Evolutionary conservation across 169 alveolate genomes (phyloP).

Genomic region (Plasmodium vivax): DNA sequence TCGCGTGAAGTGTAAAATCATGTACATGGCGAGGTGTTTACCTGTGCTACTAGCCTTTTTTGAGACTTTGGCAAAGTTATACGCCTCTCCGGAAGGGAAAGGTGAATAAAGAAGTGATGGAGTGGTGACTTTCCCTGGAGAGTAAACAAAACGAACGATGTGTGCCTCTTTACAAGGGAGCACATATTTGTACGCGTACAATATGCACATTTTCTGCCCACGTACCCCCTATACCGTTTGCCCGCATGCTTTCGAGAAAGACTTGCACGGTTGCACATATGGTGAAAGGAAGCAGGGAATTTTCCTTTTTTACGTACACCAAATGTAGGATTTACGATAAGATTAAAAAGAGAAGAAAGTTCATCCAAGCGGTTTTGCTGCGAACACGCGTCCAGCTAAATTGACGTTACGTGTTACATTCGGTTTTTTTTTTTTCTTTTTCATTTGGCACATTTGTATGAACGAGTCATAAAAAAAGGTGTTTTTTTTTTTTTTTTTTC

Average conservation of each 20-base stretch:
- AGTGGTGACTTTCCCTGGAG: neutral
- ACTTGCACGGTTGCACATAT: slow-evolving; percentile 51
- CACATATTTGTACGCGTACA: neutral
- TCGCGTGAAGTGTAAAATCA: neutral
- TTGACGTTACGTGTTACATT: neutral
- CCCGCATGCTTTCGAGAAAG: neutral
- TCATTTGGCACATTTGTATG: too few species aligned
- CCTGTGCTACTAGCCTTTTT: neutral
- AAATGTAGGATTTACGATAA: neutral
- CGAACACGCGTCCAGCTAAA: neutral
- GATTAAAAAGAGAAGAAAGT: neutral
- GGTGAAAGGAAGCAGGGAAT: neutral
- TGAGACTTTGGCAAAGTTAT: neutral
- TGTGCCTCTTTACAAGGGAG: neutral
- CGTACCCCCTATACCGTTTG: neutral
- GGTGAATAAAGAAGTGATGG: neutral
- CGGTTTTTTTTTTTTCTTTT: neutral
- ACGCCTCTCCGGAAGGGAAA: neutral
- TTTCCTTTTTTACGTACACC: neutral
- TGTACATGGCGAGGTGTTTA: neutral
- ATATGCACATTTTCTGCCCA: neutral
- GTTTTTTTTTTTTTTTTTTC: neutral
- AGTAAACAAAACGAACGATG: neutral
- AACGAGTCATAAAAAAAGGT: too few species aligned
- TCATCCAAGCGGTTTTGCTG: neutral